Percentiles rank a stretch among this genome's conserved stretches.
These are phyloP conservation scores for Eucalyptus dawsonii DNA, from an alignment of 345 rosid genomes.

Conservation along the genomic window DNA sequence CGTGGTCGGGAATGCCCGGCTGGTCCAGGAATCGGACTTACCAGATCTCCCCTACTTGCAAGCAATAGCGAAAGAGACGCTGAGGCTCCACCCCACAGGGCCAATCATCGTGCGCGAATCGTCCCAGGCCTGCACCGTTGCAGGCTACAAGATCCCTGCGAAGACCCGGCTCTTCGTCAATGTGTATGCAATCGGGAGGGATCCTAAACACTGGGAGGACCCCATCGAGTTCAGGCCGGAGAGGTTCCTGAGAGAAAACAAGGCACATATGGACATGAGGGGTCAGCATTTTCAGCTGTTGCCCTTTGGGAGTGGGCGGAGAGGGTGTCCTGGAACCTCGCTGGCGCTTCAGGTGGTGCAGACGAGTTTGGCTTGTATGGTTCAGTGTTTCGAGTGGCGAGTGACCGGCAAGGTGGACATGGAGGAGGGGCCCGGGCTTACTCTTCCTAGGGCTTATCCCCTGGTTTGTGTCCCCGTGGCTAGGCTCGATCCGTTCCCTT, in stretches of 20 bases:
- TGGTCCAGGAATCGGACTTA: constrained; percentile 54
- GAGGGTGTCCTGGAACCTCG: constrained; percentile 55
- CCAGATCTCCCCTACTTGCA: constrained; percentile 53
- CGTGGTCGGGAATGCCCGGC: constrained; percentile 15
- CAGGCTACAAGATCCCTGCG: constrained; percentile 36
- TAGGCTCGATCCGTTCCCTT: constrained; percentile 24
- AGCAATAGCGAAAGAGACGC: constrained; percentile 49
- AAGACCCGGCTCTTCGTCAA: constrained; percentile 36
- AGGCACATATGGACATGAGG: constrained; percentile 24
- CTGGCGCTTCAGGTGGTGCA: constrained; percentile 38
- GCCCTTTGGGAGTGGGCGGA: constrained; percentile 61
- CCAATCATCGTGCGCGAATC: constrained; percentile 52
- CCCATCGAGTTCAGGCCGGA: constrained; percentile 54
- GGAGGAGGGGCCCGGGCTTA: neutral
- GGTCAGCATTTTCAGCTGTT: constrained; percentile 37
- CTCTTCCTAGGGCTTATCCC: constrained; percentile 23
- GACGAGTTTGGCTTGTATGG: constrained; percentile 19
- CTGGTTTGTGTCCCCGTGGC: constrained; percentile 38
- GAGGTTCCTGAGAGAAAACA: constrained; percentile 22
- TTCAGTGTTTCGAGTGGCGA: constrained; percentile 50
- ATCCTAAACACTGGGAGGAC: constrained; percentile 42
- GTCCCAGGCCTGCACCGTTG: constrained; percentile 15
- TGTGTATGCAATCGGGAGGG: constrained; percentile 46
- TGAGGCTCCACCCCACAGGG: constrained; percentile 65
- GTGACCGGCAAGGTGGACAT: neutral